Evolutionary conservation across 371 early-diverging fungal genomes (phyloP).

Genomic region (Mucor lusitanicus): DNA sequence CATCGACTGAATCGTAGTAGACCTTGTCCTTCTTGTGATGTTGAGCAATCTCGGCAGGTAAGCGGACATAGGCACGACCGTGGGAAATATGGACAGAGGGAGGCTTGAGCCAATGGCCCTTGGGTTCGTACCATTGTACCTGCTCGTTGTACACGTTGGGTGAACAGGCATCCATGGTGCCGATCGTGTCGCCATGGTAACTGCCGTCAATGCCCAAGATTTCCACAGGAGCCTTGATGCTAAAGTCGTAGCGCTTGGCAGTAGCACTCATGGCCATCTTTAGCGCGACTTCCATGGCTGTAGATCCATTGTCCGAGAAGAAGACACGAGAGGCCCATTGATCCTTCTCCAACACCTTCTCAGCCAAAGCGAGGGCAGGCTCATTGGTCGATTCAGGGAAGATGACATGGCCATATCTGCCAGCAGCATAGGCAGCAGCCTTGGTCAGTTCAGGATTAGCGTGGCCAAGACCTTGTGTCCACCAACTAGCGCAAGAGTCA

Average conservation of each 20-base stretch:
- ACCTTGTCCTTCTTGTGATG: constrained; percentile 9
- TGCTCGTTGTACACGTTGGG: constrained; percentile 77
- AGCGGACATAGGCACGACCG: constrained; percentile 52
- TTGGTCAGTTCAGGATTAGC: constrained; percentile 64
- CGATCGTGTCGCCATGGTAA: constrained; percentile 89
- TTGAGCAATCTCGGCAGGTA: constrained; percentile 35
- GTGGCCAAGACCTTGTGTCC: constrained; percentile 86
- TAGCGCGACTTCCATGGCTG: constrained; percentile 81
- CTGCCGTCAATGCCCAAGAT: constrained; percentile 75
- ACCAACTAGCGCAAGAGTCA: constrained; percentile 85
- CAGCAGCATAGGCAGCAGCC: constrained; percentile 71
- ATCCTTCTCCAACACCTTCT: constrained; percentile 65
- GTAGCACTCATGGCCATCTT: constrained; percentile 76
- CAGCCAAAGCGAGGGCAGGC: constrained; percentile 68
- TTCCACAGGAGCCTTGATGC: constrained; percentile 50
- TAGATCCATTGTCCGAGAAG: constrained; percentile 82
- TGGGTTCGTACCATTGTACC: constrained; percentile 78
- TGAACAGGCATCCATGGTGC: constrained; percentile 81
- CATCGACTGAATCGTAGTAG: constrained; percentile 33
- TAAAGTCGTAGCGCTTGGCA: constrained; percentile 44
- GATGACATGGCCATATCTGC: constrained; percentile 85
- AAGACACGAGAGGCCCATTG: constrained; percentile 78
- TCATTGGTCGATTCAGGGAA: constrained; percentile 80
- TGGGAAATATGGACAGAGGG: constrained; percentile 69
- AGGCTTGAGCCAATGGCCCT: constrained; percentile 77